phyloP scores from a whole-genome alignment of 1,284 basidiomycete species.

The Gomphus sp. region DNA sequence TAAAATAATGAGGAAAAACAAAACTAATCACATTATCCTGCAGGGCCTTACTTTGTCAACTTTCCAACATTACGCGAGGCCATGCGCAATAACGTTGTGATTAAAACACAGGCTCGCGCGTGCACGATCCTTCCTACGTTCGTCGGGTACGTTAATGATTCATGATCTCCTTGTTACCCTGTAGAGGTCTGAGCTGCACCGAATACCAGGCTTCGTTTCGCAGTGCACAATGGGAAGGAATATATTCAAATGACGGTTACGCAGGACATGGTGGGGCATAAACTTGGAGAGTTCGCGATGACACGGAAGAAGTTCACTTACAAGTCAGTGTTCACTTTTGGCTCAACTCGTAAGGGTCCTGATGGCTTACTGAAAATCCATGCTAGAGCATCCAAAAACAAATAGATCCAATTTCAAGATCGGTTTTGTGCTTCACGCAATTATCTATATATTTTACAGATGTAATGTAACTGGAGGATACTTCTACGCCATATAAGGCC shows the following conservation, averaged over 20 bases:
- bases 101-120: conserved; percentile 82
- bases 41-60: conserved; percentile 92
- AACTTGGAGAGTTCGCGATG: conserved; percentile 90
- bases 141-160: conserved; percentile 59
- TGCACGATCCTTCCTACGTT: conserved; percentile 95
- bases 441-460: background rate
- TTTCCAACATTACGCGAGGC: conserved; percentile 88
- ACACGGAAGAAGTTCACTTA: conserved; percentile 77
- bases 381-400: conserved; percentile 10
- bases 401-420: background rate
- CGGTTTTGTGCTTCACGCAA: background rate
- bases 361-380: background rate
- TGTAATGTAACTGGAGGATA: background rate
- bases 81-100: conserved; percentile 74
- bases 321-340: conserved; percentile 40
- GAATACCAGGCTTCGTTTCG: conserved; percentile 58
- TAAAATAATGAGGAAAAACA: background rate
- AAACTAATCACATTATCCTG: background rate
- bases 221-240: conserved; percentile 92
- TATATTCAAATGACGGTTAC: conserved; percentile 83
- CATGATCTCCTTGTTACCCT: background rate
- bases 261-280: conserved; percentile 98
- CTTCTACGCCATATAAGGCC: background rate
- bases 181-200: background rate
- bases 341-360: background rate